A percentile compares a stretch with the other conserved stretches of the same genome.
Conservation (phyloP, 805 yeast species). For the Debaryomyces maramus region DNA sequence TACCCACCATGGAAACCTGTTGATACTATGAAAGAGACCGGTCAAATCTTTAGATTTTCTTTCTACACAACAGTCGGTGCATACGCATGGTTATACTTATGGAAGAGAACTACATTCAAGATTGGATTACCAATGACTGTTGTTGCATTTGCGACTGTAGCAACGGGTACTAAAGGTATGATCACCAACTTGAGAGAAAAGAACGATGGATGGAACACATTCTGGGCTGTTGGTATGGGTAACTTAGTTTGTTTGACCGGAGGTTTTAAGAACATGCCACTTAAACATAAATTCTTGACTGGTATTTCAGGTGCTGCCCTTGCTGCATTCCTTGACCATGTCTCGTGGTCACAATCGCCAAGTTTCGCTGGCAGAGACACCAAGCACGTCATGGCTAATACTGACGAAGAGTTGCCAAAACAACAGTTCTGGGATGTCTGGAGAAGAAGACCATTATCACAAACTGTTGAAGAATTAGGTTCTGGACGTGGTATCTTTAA, state of each 20-base stretch:
- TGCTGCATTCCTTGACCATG: conserved; percentile 38
- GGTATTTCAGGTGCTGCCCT: conserved; percentile 41
- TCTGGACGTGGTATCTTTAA: conserved; percentile 59
- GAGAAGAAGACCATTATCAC: conserved; percentile 78
- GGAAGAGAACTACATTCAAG: conserved; percentile 45
- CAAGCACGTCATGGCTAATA: conserved; percentile 41
- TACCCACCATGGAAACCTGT: conserved; percentile 54
- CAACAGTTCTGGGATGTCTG: conserved; percentile 77
- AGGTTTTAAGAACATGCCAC: conserved; percentile 42
- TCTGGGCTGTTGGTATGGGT: conserved; percentile 60
- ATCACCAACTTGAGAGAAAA: conserved; percentile 60
- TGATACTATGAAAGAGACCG: conserved; percentile 52
- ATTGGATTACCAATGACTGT: conserved; percentile 40
- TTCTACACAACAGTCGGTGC: conserved; percentile 51
- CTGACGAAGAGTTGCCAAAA: conserved; percentile 34
- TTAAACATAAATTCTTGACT: conserved; percentile 40
- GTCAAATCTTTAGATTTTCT: conserved; percentile 47
- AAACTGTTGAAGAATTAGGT: conserved; percentile 76
- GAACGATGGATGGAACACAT: conserved; percentile 62
- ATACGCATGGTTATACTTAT: conserved; percentile 45
- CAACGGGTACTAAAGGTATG: conserved; percentile 49
- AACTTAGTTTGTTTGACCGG: conserved; percentile 48
- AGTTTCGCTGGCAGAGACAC: conserved; percentile 38
- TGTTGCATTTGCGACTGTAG: conserved; percentile 48
- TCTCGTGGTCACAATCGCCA: conserved; percentile 42